Conservation (phyloP, 2,329 filamentous ascomycete genomes). For the Penicillium expansum region DNA sequence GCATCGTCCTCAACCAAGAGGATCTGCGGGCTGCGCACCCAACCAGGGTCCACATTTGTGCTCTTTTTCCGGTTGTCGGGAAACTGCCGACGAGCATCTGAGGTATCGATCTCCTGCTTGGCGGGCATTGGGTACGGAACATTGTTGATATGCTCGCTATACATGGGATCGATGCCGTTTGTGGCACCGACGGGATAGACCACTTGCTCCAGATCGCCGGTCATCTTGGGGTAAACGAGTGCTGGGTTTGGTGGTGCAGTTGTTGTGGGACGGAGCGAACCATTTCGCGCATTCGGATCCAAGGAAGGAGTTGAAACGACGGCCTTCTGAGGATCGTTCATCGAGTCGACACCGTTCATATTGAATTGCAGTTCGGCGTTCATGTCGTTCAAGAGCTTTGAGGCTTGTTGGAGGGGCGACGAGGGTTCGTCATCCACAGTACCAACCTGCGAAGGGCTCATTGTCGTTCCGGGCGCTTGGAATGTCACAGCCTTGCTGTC, state of each 20-base stretch:
- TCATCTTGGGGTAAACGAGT: conserved; percentile 50
- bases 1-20: conserved; percentile 83
- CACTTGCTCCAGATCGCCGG: conserved; percentile 63
- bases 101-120: conserved; percentile 54
- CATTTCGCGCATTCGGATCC: conserved; percentile 49
- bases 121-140: conserved; percentile 80
- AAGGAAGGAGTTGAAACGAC: conserved; percentile 58
- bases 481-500: conserved; percentile 54
- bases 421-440: conserved; percentile 61
- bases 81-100: conserved; percentile 48
- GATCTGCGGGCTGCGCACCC: conserved; percentile 70
- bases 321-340: conserved; percentile 59
- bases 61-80: conserved; percentile 60
- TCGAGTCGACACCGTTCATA: conserved; percentile 61
- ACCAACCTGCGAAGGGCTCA: conserved; percentile 47
- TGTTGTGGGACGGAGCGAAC: conserved; percentile 42
- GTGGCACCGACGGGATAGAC: conserved; percentile 90
- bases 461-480: conserved; percentile 36
- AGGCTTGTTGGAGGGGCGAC: conserved; percentile 66
- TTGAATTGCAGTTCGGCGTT: conserved; percentile 65
- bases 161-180: conserved; percentile 91
- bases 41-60: conserved; percentile 60
- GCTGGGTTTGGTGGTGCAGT: conserved; percentile 49
- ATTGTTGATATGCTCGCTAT: conserved; percentile 89
- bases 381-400: conserved; percentile 63